Conservation (phyloP, 2,329 filamentous ascomycete species). For the Diaporthe aspalathi region DNA sequence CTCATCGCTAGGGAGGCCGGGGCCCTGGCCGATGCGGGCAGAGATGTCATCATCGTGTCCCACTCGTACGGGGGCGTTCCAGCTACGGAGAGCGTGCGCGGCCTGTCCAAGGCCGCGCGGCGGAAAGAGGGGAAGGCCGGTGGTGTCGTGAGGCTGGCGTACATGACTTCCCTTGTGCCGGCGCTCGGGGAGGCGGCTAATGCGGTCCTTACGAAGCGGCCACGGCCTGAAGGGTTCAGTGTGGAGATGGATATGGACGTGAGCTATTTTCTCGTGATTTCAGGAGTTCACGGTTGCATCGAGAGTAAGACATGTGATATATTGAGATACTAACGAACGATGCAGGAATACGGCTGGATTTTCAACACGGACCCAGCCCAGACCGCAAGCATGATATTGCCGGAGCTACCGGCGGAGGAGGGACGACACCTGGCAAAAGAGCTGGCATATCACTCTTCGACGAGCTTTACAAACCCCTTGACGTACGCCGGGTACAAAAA, state of each 20-base stretch:
- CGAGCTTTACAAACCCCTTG: background rate
- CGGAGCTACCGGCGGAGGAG: background rate
- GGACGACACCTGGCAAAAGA: background rate
- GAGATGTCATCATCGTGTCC: conserved; percentile 35
- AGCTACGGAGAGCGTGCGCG: conserved; percentile 20
- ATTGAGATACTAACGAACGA: too few relatives aligned
- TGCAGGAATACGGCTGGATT: too few relatives aligned
- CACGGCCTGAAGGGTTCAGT: background rate
- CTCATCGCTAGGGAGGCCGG: conserved; percentile 46
- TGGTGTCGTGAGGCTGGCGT: conserved; percentile 31
- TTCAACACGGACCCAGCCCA: background rate
- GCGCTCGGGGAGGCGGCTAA: background rate
- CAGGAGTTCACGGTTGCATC: too few relatives aligned
- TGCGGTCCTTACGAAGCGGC: too few relatives aligned
- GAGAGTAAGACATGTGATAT: too few relatives aligned
- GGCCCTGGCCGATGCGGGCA: conserved; percentile 46
- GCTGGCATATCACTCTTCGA: background rate
- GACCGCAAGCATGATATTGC: background rate
- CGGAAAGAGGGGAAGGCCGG: conserved; percentile 20
- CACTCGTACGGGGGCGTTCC: conserved; percentile 37
- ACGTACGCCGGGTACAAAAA: background rate
- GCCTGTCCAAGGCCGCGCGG: background rate
- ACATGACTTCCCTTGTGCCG: conserved; percentile 12
- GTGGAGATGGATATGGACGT: conserved; percentile 1
- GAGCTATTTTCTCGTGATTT: background rate